These are phyloP conservation scores for Marchantia paleacea DNA, from an alignment of 225 moss, liverwort and hornwort genomes.

Conservation along the genomic window DNA sequence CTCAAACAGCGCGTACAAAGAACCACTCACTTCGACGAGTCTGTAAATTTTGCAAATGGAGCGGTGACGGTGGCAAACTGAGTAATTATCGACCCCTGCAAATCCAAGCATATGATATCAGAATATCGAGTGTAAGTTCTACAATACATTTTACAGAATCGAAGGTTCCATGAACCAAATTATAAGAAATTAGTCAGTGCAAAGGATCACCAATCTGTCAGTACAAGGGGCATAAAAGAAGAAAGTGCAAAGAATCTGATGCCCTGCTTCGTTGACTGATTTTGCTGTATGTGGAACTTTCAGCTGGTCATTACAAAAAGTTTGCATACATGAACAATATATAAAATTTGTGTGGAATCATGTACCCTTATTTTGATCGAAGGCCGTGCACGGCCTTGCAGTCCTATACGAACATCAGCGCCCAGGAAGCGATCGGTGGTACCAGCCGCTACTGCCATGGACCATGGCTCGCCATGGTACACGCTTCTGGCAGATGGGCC, in stretches of 20 bases:
- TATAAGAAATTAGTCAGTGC: no score
- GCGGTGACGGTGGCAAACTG: slow-evolving; percentile 2
- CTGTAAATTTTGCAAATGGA: not conserved
- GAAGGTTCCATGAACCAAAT: no score
- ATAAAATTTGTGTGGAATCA: not conserved
- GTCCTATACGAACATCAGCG: slow-evolving; percentile 4
- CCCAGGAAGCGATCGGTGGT: slow-evolving; percentile 24
- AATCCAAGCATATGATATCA: not conserved
- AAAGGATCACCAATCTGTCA: no score
- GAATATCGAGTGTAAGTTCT: no score
- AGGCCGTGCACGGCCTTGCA: not conserved
- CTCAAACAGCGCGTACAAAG: not conserved
- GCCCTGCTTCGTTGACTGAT: no score
- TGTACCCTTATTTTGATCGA: slow-evolving; percentile 6
- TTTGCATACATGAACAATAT: no score
- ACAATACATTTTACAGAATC: no score
- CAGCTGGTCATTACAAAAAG: no score
- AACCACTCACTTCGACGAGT: slow-evolving; percentile 1
- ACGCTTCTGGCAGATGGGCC: not conserved
- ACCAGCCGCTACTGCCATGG: slow-evolving; percentile 17
- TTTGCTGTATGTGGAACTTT: no score
- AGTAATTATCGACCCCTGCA: slow-evolving; percentile 2
- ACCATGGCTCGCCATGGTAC: slow-evolving; percentile 25
- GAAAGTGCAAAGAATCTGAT: no score
- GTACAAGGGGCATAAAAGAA: no score